These are phyloP conservation scores for Plasmodium fragile DNA, from an alignment of 169 alveolate species.

Conservation along the genomic window DNA sequence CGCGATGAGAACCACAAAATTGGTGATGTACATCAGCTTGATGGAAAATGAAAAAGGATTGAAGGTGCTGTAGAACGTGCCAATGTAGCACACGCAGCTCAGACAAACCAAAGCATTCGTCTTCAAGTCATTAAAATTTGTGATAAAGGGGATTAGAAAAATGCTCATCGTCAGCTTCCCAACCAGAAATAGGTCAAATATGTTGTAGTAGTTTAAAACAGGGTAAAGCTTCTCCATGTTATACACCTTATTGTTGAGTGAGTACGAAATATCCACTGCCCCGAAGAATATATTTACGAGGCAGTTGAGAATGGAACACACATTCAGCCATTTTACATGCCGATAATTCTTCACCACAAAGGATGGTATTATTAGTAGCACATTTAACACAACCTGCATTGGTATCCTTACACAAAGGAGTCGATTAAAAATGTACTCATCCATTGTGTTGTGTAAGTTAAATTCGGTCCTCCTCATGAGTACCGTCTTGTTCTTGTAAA, in stretches of 20 bases:
- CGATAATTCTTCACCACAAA: neutral
- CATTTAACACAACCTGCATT: slow-evolving; percentile 2
- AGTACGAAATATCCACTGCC: slow-evolving; percentile 28
- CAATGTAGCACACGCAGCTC: slow-evolving; percentile 43
- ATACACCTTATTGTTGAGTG: slow-evolving; percentile 17
- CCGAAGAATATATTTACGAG: slow-evolving; percentile 54
- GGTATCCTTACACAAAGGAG: slow-evolving; percentile 21
- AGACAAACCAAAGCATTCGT: slow-evolving; percentile 13
- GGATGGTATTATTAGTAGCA: slow-evolving; percentile 25
- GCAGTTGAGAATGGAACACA: slow-evolving; percentile 28
- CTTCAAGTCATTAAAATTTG: slow-evolving; percentile 35
- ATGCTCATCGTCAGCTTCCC: slow-evolving; percentile 59
- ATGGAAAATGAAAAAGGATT: slow-evolving; percentile 34
- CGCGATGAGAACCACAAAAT: slow-evolving; percentile 44
- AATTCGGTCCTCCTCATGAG: neutral
- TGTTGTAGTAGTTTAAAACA: slow-evolving; percentile 12
- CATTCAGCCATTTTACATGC: slow-evolving; percentile 6
- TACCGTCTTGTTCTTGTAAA: neutral
- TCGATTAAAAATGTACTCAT: neutral
- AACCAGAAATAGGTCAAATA: slow-evolving; percentile 51
- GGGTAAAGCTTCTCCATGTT: slow-evolving; percentile 6
- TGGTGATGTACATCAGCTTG: slow-evolving; percentile 60
- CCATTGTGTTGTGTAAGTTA: neutral
- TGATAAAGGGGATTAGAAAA: slow-evolving; percentile 64
- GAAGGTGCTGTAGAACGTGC: slow-evolving; percentile 31